Percentiles rank a stretch among this genome's conserved stretches.
Conservation (phyloP, 1,139 yeast species). For the Zygosaccharomyces pseudobailii region DNA sequence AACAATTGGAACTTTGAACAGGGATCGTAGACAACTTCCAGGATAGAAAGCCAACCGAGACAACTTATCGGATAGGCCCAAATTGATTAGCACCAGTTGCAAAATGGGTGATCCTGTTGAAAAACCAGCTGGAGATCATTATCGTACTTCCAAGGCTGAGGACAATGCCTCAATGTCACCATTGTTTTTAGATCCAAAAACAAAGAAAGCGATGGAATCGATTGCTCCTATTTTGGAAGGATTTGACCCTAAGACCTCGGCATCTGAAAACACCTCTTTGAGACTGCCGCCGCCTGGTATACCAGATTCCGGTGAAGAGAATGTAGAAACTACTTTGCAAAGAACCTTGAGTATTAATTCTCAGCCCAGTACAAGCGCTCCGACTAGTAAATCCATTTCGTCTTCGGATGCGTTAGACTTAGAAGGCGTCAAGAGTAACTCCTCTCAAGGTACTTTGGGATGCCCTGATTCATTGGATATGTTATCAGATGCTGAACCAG, state of each 20-base stretch:
- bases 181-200: conserved; percentile 30
- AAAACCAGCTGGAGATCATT: conserved; percentile 2
- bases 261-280: conserved; percentile 46
- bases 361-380: conserved; percentile 14
- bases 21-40: background rate
- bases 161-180: conserved; percentile 32
- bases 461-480: conserved; percentile 2
- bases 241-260: conserved; percentile 66
- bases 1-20: background rate
- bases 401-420: conserved; percentile 10
- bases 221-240: conserved; percentile 73
- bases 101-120: conserved; percentile 4
- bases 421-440: conserved; percentile 5
- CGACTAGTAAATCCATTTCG: conserved; percentile 13
- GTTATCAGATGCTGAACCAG: conserved; percentile 9
- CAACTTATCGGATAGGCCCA: background rate
- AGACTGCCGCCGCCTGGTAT: conserved; percentile 36
- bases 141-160: background rate
- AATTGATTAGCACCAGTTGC: background rate
- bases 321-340: conserved; percentile 24
- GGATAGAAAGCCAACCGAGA: too few species aligned
- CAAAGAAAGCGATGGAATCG: conserved; percentile 63
- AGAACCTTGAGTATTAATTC: conserved; percentile 26
- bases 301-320: conserved; percentile 23
- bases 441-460: conserved; percentile 3